Base-by-base conservation (phyloP, 495 filamentous ascomycete species). In the Aspergillus sclerotiicarbonarius region DNA sequence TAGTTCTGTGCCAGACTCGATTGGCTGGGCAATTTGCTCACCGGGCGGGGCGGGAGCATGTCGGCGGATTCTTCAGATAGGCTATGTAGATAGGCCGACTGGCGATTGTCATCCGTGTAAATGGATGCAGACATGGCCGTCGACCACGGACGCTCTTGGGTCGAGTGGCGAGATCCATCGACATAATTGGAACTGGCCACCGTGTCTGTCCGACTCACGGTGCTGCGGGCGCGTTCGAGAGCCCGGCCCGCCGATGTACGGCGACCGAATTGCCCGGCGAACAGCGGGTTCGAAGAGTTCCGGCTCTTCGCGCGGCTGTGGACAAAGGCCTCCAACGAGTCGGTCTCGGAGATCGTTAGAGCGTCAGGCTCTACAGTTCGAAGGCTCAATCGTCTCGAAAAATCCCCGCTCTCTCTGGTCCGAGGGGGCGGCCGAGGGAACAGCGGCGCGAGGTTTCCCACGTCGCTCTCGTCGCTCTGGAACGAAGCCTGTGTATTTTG, bases 271-370 rank as follows among this genome's bases (percentile, higher is more conserved):
- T 75, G 71, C 8, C 71, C 71, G 8, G 76, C 72, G 56, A 78
- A 77, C 20, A 77, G 59, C 3, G 76, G 76, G 48, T 78, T 78
- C 33, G 74, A 62, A 3, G 76, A 76, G 57, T 77, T 76, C 54
- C 76, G 73, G 56, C 67, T 61, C 52, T 73, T 76, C 35, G 76
- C 76, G 0, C 76, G 73, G 51, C 68, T 71, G 57, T 78, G 74
- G 7, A 78, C 73, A 56, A 78, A 78, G 3, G 76, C 76, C 53
- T 78, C 74, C 9, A 78, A 56, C 6, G 76, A 78, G 51, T 75
- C 74, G 1, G 71, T 62, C 43, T 77, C 76, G n/a, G 76, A 76
- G 29, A 72, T 65, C 21, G 64, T 69, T 12, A 71, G 64, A 37
- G 68, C 67, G 51, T 71, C 69, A 5, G 66, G 68, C 47, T 75